Evolutionary conservation across 2,329 filamentous ascomycete genomes (phyloP).

Genomic region (Coniochaeta ligniaria): DNA sequence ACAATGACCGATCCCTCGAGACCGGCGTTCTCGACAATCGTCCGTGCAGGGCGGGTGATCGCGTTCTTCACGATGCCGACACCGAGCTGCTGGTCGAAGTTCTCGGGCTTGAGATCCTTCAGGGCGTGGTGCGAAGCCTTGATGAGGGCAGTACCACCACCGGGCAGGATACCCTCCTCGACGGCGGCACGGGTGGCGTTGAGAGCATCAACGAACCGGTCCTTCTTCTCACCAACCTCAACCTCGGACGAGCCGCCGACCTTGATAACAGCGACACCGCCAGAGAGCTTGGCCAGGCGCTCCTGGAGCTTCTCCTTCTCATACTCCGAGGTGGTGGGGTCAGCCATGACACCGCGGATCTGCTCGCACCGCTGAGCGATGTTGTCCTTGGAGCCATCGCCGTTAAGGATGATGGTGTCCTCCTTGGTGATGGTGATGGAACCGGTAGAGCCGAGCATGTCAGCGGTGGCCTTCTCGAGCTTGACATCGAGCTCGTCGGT

Average conservation of each 20-base stretch:
- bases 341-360: constrained; percentile 93
- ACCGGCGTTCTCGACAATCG: constrained; percentile 96
- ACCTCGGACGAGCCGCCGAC: constrained; percentile 96
- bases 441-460: constrained; percentile 94
- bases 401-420: constrained; percentile 97
- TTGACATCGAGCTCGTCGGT: constrained; percentile 97
- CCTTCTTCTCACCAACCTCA: constrained; percentile 99
- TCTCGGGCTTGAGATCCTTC: constrained; percentile 72
- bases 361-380: constrained; percentile 97
- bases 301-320: constrained; percentile 99
- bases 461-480: constrained; percentile 93
- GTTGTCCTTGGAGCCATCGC: constrained; percentile 87
- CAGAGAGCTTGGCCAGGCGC: constrained; percentile 97
- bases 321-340: constrained; percentile 94
- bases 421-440: constrained; percentile 99
- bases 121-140: constrained; percentile 93
- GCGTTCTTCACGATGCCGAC: constrained; percentile 96
- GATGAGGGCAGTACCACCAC: constrained; percentile 95
- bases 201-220: constrained; percentile 95
- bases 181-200: constrained; percentile 98
- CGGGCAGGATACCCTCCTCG: constrained; percentile 97
- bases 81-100: constrained; percentile 99
- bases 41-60: constrained; percentile 90
- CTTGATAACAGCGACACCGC: constrained; percentile 98
- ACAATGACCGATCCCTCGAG: constrained; percentile 93